Conservation (phyloP, 257 asterid genomes). For the Agastache rugosa region DNA sequence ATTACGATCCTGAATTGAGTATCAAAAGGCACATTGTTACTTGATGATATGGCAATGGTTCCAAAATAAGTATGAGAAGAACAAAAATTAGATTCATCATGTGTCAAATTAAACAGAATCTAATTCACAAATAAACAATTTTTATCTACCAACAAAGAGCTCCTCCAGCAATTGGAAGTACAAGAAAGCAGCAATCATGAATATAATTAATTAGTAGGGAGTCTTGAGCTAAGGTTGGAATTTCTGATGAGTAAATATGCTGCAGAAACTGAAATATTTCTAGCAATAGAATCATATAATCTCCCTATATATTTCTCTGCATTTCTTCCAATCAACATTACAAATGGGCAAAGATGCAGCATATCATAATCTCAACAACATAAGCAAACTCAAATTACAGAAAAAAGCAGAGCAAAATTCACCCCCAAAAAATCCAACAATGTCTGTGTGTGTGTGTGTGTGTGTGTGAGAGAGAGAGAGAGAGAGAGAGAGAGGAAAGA, state of each 20-base stretch:
- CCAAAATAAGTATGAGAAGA: constrained; percentile 7
- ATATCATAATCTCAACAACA: background rate
- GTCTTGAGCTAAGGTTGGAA: background rate
- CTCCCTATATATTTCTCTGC: constrained; percentile 10
- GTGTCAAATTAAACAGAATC: constrained; percentile 8
- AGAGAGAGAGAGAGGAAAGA: background rate
- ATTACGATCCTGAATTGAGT: constrained; percentile 71
- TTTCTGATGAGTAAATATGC: background rate
- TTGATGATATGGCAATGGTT: background rate
- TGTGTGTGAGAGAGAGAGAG: background rate
- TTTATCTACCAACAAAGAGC: constrained; percentile 4
- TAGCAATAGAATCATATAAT: constrained; percentile 22
- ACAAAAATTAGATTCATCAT: constrained; percentile 21
- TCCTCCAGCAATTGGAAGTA: background rate
- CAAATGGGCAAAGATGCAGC: constrained; percentile 19
- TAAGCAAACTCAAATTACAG: background rate
- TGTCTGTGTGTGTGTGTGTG: too few relatives aligned
- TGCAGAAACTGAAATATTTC: background rate
- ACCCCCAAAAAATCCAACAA: background rate
- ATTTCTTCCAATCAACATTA: constrained; percentile 19
- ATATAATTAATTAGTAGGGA: background rate
- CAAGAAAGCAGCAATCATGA: background rate
- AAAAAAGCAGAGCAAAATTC: background rate
- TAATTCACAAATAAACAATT: background rate
- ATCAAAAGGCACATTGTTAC: constrained; percentile 31